A percentile compares a stretch with the other conserved stretches of the same genome.
Evolutionary conservation across 2,329 filamentous ascomycete species (phyloP).

Genomic region (Cladosporium oxysporum): DNA sequence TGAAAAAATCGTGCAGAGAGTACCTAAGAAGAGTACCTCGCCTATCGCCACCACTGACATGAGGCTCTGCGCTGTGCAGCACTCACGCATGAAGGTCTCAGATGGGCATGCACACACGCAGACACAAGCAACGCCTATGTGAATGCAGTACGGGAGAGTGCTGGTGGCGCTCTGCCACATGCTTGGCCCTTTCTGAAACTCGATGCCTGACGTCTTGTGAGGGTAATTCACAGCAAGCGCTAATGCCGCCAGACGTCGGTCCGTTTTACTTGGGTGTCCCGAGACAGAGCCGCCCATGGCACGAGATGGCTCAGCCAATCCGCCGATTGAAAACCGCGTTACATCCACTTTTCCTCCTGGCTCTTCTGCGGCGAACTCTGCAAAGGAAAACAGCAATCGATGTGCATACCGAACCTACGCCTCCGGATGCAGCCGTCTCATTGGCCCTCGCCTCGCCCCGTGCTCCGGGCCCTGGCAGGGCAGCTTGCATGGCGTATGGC

Average conservation of each 20-base stretch:
- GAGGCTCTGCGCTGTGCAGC: not conserved
- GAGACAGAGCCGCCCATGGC: constrained; percentile 12
- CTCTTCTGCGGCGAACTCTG: constrained; percentile 19
- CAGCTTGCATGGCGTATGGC: not conserved
- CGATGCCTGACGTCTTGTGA: not conserved
- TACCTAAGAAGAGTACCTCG: not conserved
- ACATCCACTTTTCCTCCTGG: constrained; percentile 19
- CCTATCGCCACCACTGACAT: not conserved
- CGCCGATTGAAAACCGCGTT: constrained; percentile 1
- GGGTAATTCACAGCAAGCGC: not conserved
- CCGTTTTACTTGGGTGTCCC: constrained; percentile 6
- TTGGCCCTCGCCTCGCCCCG: constrained; percentile 2
- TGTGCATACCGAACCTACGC: constrained; percentile 6
- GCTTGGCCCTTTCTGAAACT: not conserved
- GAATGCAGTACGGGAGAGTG: not conserved
- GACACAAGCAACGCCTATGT: not conserved
- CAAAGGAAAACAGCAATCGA: constrained; percentile 12
- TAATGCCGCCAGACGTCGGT: constrained; percentile 1
- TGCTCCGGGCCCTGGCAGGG: constrained; percentile 4
- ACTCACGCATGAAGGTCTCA: not conserved
- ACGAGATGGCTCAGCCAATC: constrained; percentile 9
- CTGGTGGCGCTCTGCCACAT: not conserved
- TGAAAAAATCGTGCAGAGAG: not conserved
- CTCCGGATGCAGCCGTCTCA: not conserved
- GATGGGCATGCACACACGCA: not conserved